Base-by-base conservation (phyloP, 495 filamentous ascomycete species). In the Lentithecium fluviatile region DNA sequence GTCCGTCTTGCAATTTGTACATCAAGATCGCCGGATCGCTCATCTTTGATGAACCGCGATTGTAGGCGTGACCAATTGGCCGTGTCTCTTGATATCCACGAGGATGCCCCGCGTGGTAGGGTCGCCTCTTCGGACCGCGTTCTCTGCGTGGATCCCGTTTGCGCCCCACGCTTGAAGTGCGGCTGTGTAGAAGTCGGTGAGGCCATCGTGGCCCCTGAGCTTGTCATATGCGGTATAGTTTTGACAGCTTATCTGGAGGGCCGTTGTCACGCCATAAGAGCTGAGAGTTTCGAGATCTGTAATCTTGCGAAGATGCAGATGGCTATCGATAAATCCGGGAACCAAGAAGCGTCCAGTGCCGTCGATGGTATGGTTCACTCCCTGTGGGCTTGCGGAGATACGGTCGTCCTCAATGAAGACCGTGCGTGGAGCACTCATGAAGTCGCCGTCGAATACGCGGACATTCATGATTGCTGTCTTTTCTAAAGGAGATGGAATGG, bases 261-360 rank as follows among this genome's bases (percentile, higher is more conserved):
- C 69, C 4, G 74, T 75, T 0, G 74, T 75, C 6, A 77, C 72
- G 8, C 74, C 74, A 51, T 70, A 73, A 12, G 65, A 70, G 26
- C 68, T 70, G 34, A 72, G 58, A 17, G 36, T 55, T 34, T 67
- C 67, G 4, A 74, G 55, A 10, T 61, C 66, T 7, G 51, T 55
- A 25, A 71, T 47, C 0, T 52, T 52, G 15, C 29, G 17, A 2
- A 66, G 51, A 57, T 76, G 74, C 2, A 64, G 36, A 37, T 76
- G 73, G 21, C 63, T 64, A 42, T 75, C 74, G 57, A 76, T 75
- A 6, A 77, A 58, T 6, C 74, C 75, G 0, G 74, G 75, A 10
- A 76, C 67, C 12, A 75, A 52, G 50, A 71, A 58, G 21, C 66
- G 46, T n/a, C 70, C 68, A 20, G 52, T 54, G 5, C 51, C 74